phyloP scores from a whole-genome alignment of 129 eudicot species.

The Glebionis coronaria region DNA sequence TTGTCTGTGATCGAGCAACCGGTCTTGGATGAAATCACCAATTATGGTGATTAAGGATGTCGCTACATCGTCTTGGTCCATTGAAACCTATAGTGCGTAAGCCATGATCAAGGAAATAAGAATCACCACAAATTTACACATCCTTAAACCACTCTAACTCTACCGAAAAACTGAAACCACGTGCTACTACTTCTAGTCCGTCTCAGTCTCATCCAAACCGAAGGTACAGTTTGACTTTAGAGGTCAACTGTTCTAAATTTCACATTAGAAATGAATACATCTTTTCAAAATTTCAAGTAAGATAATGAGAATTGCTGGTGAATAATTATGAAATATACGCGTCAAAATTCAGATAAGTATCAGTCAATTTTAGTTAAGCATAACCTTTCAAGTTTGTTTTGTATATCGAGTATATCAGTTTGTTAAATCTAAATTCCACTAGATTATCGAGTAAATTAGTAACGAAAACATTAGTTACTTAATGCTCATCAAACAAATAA shows the following conservation, averaged over 20 bases:
- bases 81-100: slow-evolving; percentile 45
- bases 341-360: too few species aligned
- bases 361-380: background rate
- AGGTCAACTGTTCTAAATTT: background rate
- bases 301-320: too few species aligned
- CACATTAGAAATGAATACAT: background rate
- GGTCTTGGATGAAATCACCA: slow-evolving; percentile 65
- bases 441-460: background rate
- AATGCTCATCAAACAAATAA: too few species aligned
- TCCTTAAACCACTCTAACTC: too few species aligned
- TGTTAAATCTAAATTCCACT: background rate
- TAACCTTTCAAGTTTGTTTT: background rate
- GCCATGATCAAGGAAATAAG: slow-evolving; percentile 24
- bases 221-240: background rate
- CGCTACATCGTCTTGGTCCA: slow-evolving; percentile 58
- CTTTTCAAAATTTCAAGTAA: background rate
- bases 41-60: slow-evolving; percentile 49
- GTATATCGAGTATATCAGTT: background rate
- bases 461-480: too few species aligned
- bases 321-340: too few species aligned
- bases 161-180: too few species aligned
- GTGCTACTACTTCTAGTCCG: too few species aligned
- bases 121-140: too few species aligned
- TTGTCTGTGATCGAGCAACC: slow-evolving; percentile 51
- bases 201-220: background rate